Conservation (phyloP, 225 moss, liverwort and hornwort genomes). For the Pleurozium schreberi region DNA sequence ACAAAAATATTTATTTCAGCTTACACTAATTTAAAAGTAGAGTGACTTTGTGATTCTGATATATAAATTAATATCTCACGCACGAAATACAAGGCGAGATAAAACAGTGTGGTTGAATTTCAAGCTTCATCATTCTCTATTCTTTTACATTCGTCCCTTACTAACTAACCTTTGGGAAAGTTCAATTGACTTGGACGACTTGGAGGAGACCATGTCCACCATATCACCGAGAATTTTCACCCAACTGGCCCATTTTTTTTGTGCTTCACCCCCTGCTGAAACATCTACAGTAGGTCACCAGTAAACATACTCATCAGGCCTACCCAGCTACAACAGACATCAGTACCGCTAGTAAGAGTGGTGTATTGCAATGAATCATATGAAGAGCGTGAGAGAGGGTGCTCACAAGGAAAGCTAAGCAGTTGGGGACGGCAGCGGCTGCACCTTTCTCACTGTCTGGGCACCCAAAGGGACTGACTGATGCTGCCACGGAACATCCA, state of each 20-base stretch:
- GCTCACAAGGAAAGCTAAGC: background rate
- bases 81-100: background rate
- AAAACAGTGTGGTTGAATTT: background rate
- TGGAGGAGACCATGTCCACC: background rate
- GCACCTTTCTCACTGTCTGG: background rate
- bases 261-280: background rate
- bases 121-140: background rate
- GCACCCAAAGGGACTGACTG: background rate
- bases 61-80: background rate
- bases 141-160: background rate
- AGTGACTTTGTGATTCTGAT: background rate
- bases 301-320: background rate
- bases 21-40: background rate
- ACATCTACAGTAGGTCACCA: background rate
- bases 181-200: background rate
- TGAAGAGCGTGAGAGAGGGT: conserved; percentile 1
- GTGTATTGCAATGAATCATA: background rate
- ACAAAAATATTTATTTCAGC: background rate
- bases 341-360: background rate
- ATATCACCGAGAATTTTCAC: background rate
- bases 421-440: background rate
- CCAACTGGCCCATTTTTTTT: background rate
- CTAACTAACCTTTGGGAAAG: background rate
- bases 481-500: background rate
- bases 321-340: background rate